phyloP scores from a whole-genome alignment of 2,329 filamentous ascomycete genomes.

The Clathrospora elynae region DNA sequence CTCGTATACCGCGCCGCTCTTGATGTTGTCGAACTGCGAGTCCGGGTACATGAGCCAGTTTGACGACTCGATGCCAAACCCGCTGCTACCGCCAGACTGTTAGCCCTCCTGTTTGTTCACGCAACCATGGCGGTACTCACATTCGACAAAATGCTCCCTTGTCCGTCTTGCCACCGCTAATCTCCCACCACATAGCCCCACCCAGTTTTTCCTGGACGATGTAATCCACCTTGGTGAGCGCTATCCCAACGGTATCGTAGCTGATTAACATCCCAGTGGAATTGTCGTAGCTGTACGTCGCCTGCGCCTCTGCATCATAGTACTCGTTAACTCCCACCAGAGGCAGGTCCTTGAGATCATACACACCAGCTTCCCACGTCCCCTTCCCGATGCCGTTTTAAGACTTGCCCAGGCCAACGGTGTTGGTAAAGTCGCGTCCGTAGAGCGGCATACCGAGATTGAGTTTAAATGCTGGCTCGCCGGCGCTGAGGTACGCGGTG shows the following conservation, averaged over 20 bases:
- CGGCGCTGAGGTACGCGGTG: conserved; percentile 66
- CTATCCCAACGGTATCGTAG: conserved; percentile 73
- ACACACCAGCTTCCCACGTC: conserved; percentile 76
- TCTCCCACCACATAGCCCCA: conserved; percentile 98
- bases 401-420: conserved; percentile 71
- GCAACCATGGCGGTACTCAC: conserved; percentile 33
- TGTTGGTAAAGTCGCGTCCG: conserved; percentile 81
- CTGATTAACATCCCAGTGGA: conserved; percentile 69
- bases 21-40: conserved; percentile 59
- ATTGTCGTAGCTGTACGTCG: conserved; percentile 78
- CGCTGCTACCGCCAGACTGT: conserved; percentile 27
- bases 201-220: conserved; percentile 71
- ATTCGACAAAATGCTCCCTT: conserved; percentile 61
- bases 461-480: conserved; percentile 71
- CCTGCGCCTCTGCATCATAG: conserved; percentile 67
- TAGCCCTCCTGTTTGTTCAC: neutral
- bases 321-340: conserved; percentile 67
- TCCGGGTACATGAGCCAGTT: conserved; percentile 58
- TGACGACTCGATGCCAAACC: conserved; percentile 53
- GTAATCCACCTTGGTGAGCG: conserved; percentile 71
- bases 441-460: conserved; percentile 93
- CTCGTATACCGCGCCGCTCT: conserved; percentile 48
- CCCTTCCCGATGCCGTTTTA: conserved; percentile 78
- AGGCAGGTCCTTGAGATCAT: conserved; percentile 87
- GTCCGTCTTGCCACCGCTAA: conserved; percentile 72